Conservation (phyloP, 164 flowering plant species). For the Stephania japonica region DNA sequence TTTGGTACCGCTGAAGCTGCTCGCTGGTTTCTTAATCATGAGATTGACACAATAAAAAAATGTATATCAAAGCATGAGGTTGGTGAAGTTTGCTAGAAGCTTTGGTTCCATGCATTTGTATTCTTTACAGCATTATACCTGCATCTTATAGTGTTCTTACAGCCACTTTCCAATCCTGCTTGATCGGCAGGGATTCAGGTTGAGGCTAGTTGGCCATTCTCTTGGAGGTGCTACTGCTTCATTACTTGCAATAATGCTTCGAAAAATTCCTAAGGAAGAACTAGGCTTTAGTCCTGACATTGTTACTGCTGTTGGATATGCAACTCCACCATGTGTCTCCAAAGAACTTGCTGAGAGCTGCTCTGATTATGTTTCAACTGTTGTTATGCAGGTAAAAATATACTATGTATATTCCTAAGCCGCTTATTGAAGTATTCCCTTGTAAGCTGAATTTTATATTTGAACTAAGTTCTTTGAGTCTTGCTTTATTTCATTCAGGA, state of each 20-base stretch:
- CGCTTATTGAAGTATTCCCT: background rate
- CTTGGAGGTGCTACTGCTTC: constrained; percentile 85
- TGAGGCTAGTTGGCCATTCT: constrained; percentile 86
- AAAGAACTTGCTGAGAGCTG: constrained; percentile 78
- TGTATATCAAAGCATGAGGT: constrained; percentile 79
- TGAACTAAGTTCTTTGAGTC: background rate
- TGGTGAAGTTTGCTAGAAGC: constrained; percentile 7
- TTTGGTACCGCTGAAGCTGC: constrained; percentile 97
- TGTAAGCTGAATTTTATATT: background rate
- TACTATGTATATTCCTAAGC: constrained; percentile 1
- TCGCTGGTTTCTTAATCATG: constrained; percentile 86
- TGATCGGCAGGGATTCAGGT: constrained; percentile 72
- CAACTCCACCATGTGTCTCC: constrained; percentile 76
- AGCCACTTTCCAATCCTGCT: constrained; percentile 27
- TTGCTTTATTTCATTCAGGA: constrained; percentile 44
- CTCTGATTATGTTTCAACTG: constrained; percentile 56
- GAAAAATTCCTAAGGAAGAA: constrained; percentile 45
- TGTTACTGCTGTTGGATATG: constrained; percentile 68
- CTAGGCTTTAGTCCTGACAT: constrained; percentile 69
- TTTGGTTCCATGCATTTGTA: background rate
- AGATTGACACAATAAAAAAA: constrained; percentile 60
- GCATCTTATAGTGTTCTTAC: background rate
- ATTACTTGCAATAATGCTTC: constrained; percentile 71
- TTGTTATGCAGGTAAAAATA: constrained; percentile 61
- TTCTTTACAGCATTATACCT: background rate